Conservation (phyloP, 192 early-diverging fungal species). For the Entomortierella chlamydospora region DNA sequence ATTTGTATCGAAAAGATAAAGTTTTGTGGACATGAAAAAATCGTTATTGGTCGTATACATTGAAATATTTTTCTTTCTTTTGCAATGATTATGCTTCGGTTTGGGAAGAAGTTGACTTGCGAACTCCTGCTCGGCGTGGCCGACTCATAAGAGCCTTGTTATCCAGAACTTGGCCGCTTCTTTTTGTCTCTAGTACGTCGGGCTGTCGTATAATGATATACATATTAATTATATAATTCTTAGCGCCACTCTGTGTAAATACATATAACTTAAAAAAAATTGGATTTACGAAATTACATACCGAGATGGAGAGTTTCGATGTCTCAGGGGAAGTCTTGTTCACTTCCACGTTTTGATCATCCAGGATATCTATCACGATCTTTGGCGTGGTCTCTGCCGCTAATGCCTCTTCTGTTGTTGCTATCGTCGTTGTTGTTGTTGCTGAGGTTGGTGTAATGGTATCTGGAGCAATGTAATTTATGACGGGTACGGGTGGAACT, state of each 20-base stretch:
- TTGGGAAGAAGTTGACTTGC: not conserved
- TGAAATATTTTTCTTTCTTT: too few species aligned
- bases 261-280: too few species aligned
- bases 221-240: not conserved
- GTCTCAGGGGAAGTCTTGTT: not conserved
- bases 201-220: not conserved
- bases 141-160: conserved; percentile 37
- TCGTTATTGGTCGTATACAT: too few species aligned
- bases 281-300: too few species aligned
- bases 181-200: conserved; percentile 12
- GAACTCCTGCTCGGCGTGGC: conserved; percentile 33
- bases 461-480: not conserved
- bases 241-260: too few species aligned
- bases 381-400: not conserved
- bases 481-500: not conserved
- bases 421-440: too few species aligned
- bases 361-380: not conserved
- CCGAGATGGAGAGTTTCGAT: conserved; percentile 1
- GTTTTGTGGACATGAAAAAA: too few species aligned
- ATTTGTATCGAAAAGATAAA: not conserved
- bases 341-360: not conserved
- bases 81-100: conserved; percentile 3
- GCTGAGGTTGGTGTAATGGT: not conserved
- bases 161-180: conserved; percentile 40
- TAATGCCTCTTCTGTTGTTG: not conserved